These are phyloP conservation scores for Fusarium buharicum DNA, from an alignment of 2,329 filamentous ascomycete species.

Conservation along the genomic window DNA sequence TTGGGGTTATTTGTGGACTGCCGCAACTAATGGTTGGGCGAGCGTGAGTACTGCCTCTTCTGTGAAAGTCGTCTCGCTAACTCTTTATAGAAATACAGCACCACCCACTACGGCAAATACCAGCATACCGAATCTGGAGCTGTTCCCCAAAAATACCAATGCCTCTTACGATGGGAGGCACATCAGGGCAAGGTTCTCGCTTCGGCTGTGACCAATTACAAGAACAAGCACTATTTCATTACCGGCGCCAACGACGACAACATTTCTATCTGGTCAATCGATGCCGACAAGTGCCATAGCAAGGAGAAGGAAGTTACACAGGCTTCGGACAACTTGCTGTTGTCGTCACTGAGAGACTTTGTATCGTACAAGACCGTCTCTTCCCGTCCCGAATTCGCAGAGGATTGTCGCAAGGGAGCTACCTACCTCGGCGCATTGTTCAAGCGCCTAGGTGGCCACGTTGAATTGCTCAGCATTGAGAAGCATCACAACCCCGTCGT, in stretches of 20 bases:
- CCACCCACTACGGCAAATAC: constrained; percentile 70
- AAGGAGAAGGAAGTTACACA: constrained; percentile 55
- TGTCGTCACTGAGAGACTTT: constrained; percentile 83
- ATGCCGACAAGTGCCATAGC: constrained; percentile 49
- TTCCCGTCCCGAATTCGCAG: constrained; percentile 83
- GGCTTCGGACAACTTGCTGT: constrained; percentile 61
- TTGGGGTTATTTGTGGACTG: constrained; percentile 86
- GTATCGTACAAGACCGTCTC: constrained; percentile 94
- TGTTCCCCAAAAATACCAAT: constrained; percentile 84
- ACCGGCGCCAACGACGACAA: constrained; percentile 94
- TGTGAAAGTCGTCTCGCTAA: background rate
- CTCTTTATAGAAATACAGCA: constrained; percentile 68
- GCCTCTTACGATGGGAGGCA: constrained; percentile 80
- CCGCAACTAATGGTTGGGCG: constrained; percentile 86
- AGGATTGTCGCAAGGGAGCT: constrained; percentile 92
- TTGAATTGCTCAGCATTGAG: constrained; percentile 87
- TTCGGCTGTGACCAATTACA: constrained; percentile 77
- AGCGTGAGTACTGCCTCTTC: constrained; percentile 67
- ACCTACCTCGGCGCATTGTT: constrained; percentile 91
- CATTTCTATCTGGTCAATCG: constrained; percentile 87
- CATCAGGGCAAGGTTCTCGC: constrained; percentile 89
- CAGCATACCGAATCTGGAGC: constrained; percentile 59
- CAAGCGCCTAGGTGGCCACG: constrained; percentile 88
- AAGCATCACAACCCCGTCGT: constrained; percentile 91
- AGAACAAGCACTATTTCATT: constrained; percentile 83